These are phyloP conservation scores for Diddensiella santjacobensis DNA, from an alignment of 805 yeast species.

Conservation along the genomic window DNA sequence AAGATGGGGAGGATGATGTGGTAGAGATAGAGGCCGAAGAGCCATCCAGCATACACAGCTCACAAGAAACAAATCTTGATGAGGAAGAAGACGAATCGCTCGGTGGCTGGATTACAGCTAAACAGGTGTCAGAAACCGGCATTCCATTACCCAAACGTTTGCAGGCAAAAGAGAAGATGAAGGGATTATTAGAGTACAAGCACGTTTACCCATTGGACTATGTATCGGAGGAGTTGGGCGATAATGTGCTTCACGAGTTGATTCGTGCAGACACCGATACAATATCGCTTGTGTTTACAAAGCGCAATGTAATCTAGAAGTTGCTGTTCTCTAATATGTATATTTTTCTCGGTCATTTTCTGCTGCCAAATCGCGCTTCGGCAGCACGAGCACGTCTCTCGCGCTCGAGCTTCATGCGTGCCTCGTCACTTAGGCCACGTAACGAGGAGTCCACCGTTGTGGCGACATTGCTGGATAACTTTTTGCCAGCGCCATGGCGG, in stretches of 20 bases:
- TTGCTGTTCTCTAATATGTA: too few species aligned
- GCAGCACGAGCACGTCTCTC: conserved; percentile 97
- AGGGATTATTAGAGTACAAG: conserved; percentile 57
- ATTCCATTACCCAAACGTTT: conserved; percentile 25
- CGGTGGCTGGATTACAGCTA: conserved; percentile 55
- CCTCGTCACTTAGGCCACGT: conserved; percentile 65
- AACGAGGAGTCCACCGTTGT: conserved; percentile 23
- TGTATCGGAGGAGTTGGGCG: conserved; percentile 4
- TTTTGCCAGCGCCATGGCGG: conserved; percentile 12
- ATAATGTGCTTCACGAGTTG: conserved; percentile 16
- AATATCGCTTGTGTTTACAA: conserved; percentile 42
- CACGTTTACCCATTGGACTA: conserved; percentile 53
- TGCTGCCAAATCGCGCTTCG: conserved; percentile 63
- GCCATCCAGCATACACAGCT: neutral
- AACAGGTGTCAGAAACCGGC: conserved; percentile 36
- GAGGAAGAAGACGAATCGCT: conserved; percentile 21
- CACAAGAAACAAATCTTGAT: conserved; percentile 16
- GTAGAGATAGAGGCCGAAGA: neutral
- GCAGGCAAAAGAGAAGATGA: conserved; percentile 46
- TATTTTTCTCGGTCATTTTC: too few species aligned
- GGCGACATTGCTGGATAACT: conserved; percentile 24
- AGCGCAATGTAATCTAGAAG: conserved; percentile 19
- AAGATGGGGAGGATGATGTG: conserved; percentile 25
- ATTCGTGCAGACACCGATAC: conserved; percentile 25
- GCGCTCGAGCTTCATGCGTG: conserved; percentile 74